Percentiles rank a stretch among this genome's conserved stretches.
Evolutionary conservation across 108 stramenopile species (phyloP).

Genomic region (Pelagomonas calceolata): DNA sequence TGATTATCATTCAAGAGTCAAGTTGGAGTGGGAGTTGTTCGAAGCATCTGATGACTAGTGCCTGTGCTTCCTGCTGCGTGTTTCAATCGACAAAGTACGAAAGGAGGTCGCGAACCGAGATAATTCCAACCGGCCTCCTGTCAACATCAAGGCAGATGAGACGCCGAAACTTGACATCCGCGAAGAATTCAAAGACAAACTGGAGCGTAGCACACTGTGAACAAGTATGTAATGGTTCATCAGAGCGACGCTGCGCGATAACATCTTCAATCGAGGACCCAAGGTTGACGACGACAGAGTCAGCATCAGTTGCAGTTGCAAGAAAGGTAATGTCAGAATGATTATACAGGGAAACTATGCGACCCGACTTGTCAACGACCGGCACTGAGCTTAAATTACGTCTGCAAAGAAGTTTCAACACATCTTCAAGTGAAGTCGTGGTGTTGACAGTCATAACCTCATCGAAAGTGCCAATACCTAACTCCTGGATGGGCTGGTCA

Average conservation of each 20-base stretch:
- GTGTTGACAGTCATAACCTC: conserved; percentile 59
- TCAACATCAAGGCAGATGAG: conserved; percentile 64
- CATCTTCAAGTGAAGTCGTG: conserved; percentile 63
- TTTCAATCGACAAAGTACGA: conserved; percentile 50
- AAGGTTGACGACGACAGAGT: conserved; percentile 71
- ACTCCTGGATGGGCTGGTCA: conserved; percentile 78
- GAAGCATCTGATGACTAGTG: no score
- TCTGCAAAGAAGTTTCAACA: conserved; percentile 55
- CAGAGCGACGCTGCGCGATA: conserved; percentile 55
- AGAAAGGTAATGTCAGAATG: conserved; percentile 80
- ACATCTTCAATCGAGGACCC: conserved; percentile 59
- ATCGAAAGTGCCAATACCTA: conserved; percentile 81
- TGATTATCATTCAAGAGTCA: no score
- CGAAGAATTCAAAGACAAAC: conserved; percentile 79
- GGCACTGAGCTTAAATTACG: conserved; percentile 62
- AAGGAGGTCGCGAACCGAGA: conserved; percentile 69
- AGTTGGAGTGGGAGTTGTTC: no score
- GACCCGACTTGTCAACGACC: conserved; percentile 58
- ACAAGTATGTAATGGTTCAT: conserved; percentile 72
- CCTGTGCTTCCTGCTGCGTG: no score
- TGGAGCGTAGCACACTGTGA: conserved; percentile 60
- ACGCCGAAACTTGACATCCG: conserved; percentile 70
- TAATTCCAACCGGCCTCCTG: conserved; percentile 65
- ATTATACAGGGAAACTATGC: conserved; percentile 62
- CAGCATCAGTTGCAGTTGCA: conserved; percentile 73